A percentile compares a stretch with the other conserved stretches of the same genome.
Conservation (phyloP, 2,329 filamentous ascomycete species). For the Aspergillus puulaauensis region DNA sequence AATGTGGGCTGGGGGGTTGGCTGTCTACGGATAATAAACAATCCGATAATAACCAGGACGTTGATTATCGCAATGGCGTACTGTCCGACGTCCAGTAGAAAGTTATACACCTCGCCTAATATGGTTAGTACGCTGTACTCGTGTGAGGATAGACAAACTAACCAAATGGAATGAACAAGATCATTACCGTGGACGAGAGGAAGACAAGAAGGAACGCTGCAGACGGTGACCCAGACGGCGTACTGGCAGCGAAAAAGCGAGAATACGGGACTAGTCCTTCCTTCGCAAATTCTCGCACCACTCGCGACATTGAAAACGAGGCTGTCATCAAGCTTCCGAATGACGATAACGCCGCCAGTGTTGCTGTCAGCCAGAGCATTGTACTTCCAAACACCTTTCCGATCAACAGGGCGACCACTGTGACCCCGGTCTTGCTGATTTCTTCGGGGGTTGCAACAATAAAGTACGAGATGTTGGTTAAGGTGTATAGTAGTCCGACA, state of each 20-base stretch:
- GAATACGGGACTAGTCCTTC: constrained; percentile 67
- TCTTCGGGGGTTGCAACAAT: constrained; percentile 48
- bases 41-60: constrained; percentile 28
- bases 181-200: constrained; percentile 52
- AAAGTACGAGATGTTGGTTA: constrained; percentile 68
- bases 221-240: constrained; percentile 62
- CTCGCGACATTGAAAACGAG: constrained; percentile 66
- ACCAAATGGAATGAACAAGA: constrained; percentile 62
- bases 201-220: constrained; percentile 63
- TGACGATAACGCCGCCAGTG: constrained; percentile 63
- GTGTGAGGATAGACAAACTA: background rate
- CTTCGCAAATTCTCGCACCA: constrained; percentile 65
- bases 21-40: constrained; percentile 22
- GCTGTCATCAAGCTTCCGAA: constrained; percentile 68
- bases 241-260: constrained; percentile 63
- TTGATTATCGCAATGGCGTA: constrained; percentile 34
- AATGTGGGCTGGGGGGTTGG: background rate
- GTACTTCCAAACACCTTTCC: constrained; percentile 42
- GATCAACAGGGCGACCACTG: constrained; percentile 45
- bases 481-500: constrained; percentile 63
- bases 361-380: constrained; percentile 52
- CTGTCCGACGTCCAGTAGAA: constrained; percentile 32
- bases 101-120: constrained; percentile 36
- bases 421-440: constrained; percentile 41
- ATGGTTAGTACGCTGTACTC: background rate